These are phyloP conservation scores for Dioszegia aurantiaca DNA, from an alignment of 768 basidiomycete species.

Conservation along the genomic window DNA sequence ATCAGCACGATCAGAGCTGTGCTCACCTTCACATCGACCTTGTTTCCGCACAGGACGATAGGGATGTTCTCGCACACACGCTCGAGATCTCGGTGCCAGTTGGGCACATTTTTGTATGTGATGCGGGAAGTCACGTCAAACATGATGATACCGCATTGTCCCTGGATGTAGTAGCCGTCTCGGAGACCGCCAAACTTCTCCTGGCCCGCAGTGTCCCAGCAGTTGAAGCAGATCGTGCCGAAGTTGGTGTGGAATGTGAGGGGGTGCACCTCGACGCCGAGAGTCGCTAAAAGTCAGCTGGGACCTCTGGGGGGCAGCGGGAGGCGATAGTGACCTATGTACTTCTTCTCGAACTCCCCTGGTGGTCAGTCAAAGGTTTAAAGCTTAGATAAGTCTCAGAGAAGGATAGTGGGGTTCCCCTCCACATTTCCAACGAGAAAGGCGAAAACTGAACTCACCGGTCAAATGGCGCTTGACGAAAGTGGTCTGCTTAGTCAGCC, in stretches of 20 bases:
- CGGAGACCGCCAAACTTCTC: slow-evolving; percentile 99
- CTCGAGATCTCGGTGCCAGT: slow-evolving; percentile 98
- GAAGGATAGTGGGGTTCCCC: no score
- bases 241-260: slow-evolving; percentile 95
- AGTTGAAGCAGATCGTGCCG: slow-evolving; percentile 98
- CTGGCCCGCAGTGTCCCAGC: slow-evolving; percentile 99
- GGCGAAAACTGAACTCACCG: no score
- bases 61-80: slow-evolving; percentile 99
- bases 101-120: slow-evolving; percentile 99
- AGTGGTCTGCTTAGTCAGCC: slow-evolving; percentile 64
- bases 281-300: slow-evolving; percentile 72
- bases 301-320: slow-evolving; percentile 1
- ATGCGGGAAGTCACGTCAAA: slow-evolving; percentile 98
- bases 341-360: slow-evolving; percentile 99
- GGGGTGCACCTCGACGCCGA: slow-evolving; percentile 99
- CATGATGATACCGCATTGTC: slow-evolving; percentile 99
- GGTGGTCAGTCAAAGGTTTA: slow-evolving; percentile 1
- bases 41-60: slow-evolving; percentile 98
- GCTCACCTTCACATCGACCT: slow-evolving; percentile 96
- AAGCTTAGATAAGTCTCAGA: slow-evolving; percentile 16
- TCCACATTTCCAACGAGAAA: no score
- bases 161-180: slow-evolving; percentile 63
- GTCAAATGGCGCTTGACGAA: slow-evolving; percentile 99
- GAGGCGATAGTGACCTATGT: slow-evolving; percentile 68
- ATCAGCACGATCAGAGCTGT: neutral